phyloP scores from a whole-genome alignment of 306 rosid species.

The Dicorynia guianensis region DNA sequence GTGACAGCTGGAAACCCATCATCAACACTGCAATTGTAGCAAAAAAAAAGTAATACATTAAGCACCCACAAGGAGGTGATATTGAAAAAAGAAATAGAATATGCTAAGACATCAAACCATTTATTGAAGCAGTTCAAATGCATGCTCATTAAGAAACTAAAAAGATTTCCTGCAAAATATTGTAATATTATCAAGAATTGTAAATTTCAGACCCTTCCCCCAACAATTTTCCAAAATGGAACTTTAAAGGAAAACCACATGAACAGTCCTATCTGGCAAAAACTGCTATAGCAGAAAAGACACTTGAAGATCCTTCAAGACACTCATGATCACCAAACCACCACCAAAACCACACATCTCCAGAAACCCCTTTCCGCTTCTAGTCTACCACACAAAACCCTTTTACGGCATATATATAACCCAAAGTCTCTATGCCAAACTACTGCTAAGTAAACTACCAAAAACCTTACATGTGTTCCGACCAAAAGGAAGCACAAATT shows the following conservation, averaged over 20 bases:
- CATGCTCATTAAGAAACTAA: slow-evolving; percentile 13
- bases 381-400: slow-evolving; percentile 9
- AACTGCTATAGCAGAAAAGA: neutral
- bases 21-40: slow-evolving; percentile 72
- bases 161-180: slow-evolving; percentile 27
- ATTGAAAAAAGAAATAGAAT: slow-evolving; percentile 28
- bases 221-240: neutral
- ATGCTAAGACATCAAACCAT: slow-evolving; percentile 23
- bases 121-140: slow-evolving; percentile 34
- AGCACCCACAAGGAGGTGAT: slow-evolving; percentile 24
- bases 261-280: slow-evolving; percentile 6
- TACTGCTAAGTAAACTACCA: neutral
- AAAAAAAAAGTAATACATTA: slow-evolving; percentile 29
- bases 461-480: neutral
- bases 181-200: slow-evolving; percentile 26
- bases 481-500: neutral
- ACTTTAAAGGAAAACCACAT: neutral
- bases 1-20: slow-evolving; percentile 88
- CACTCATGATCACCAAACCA: neutral
- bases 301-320: neutral
- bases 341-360: slow-evolving; percentile 25
- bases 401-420: too few relatives aligned
- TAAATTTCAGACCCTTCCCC: too few relatives aligned
- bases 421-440: neutral
- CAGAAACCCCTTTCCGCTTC: neutral